Percentiles rank a stretch among this genome's conserved stretches.
These are phyloP conservation scores for Starmera quercuum DNA, from an alignment of 805 yeast species.

Conservation along the genomic window DNA sequence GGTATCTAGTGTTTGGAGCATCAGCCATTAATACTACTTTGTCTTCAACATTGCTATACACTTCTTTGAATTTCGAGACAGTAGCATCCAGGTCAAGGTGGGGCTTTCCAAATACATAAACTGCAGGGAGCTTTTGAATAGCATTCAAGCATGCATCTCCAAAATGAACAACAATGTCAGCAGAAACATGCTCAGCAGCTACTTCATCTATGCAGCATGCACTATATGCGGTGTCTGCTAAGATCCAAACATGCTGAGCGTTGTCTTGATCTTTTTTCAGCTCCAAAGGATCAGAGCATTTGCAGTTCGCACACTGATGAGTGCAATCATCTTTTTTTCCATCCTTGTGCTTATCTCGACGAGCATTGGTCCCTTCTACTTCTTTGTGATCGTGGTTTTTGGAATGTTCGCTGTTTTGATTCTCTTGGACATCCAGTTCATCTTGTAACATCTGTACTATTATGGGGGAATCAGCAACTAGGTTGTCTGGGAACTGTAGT, in stretches of 20 bases:
- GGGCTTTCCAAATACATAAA: constrained; percentile 74
- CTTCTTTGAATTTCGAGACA: constrained; percentile 30
- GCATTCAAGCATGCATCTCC: constrained; percentile 93
- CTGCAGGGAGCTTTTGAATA: constrained; percentile 62
- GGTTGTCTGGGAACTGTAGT: constrained; percentile 81
- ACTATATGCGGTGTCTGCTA: constrained; percentile 95
- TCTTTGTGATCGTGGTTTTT: constrained; percentile 2
- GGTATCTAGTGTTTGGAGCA: constrained; percentile 49
- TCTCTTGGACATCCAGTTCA: constrained; percentile 2
- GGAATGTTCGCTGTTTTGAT: constrained; percentile 1
- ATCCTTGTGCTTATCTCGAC: background rate
- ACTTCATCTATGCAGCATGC: constrained; percentile 96
- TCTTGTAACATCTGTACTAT: constrained; percentile 50
- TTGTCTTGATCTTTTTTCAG: constrained; percentile 1
- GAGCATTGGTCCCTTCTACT: too few species aligned
- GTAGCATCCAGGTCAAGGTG: constrained; percentile 36
- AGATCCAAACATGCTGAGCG: constrained; percentile 53
- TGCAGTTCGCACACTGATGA: constrained; percentile 14
- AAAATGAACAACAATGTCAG: constrained; percentile 83
- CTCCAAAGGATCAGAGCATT: constrained; percentile 16
- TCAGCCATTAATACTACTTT: constrained; percentile 67
- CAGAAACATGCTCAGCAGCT: constrained; percentile 87
- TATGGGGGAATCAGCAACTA: constrained; percentile 72
- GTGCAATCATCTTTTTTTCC: constrained; percentile 10
- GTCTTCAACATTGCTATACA: constrained; percentile 31